phyloP scores from a whole-genome alignment of 202 grass and related monocot species.

The Panicum virgatum region DNA sequence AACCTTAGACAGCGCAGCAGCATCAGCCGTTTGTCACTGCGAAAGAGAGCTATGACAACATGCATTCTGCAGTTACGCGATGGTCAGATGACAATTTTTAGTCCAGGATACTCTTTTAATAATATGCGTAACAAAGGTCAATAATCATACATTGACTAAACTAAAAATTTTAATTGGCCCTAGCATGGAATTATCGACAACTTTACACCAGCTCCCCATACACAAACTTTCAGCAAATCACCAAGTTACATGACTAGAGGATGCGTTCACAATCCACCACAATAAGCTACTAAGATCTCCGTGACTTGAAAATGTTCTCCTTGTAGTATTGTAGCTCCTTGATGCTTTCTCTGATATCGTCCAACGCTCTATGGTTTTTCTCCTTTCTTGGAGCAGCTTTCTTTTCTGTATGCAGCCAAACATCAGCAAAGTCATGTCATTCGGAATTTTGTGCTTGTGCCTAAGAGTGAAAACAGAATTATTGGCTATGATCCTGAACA shows the following conservation, averaged over 20 bases:
- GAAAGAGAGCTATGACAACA: neutral
- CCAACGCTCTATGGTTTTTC: slow-evolving; percentile 81
- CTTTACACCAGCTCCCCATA: neutral
- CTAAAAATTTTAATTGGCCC: neutral
- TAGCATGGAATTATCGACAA: neutral
- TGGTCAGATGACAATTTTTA: too few relatives aligned
- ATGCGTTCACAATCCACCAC: neutral
- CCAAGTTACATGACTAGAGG: neutral
- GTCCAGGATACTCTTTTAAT: neutral
- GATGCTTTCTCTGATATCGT: slow-evolving; percentile 86
- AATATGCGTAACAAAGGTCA: neutral
- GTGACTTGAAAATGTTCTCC: slow-evolving; percentile 81
- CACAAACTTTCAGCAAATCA: neutral
- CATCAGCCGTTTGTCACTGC: neutral
- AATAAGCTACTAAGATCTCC: slow-evolving; percentile 38
- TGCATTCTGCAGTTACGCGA: neutral
- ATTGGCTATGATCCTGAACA: neutral
- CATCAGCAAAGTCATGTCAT: neutral
- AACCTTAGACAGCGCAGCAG: neutral
- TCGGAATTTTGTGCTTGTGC: neutral
- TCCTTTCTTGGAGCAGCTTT: slow-evolving; percentile 61
- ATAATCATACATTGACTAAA: neutral
- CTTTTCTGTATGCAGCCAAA: slow-evolving; percentile 49
- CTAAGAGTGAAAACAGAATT: neutral
- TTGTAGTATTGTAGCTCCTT: slow-evolving; percentile 80